These are phyloP conservation scores for Telfairia occidentalis DNA, from an alignment of 331 rosid species.

Conservation along the genomic window DNA sequence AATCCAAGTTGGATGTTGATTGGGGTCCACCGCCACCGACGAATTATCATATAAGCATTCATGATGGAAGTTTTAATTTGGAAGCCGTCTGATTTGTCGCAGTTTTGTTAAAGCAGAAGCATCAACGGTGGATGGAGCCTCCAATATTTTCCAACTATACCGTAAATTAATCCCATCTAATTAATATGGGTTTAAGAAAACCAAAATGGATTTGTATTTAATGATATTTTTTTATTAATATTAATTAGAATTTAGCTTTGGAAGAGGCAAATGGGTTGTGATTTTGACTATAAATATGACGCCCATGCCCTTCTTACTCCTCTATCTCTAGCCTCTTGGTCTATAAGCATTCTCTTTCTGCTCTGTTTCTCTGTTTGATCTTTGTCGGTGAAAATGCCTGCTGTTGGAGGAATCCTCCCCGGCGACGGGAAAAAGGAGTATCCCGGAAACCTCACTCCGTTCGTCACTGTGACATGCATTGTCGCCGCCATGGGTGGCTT, in stretches of 20 bases:
- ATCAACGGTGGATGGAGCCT: constrained; percentile 1
- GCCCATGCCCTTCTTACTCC: neutral
- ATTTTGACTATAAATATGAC: constrained; percentile 1
- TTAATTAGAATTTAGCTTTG: neutral
- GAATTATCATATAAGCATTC: constrained; percentile 4
- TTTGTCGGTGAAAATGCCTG: constrained; percentile 44
- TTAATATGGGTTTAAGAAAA: neutral
- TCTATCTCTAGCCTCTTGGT: neutral
- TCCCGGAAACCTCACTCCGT: constrained; percentile 62
- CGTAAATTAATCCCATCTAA: neutral
- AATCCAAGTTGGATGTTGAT: neutral
- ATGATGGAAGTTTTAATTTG: neutral
- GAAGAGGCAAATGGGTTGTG: neutral
- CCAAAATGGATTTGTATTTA: neutral
- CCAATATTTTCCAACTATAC: neutral
- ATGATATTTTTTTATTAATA: neutral
- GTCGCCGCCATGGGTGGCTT: constrained; percentile 93
- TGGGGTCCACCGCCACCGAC: constrained; percentile 11
- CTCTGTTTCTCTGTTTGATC: neutral
- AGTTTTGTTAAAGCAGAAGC: neutral
- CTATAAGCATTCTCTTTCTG: neutral
- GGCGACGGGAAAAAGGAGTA: constrained; percentile 34
- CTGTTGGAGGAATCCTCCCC: constrained; percentile 25
- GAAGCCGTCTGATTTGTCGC: neutral
- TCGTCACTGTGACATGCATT: constrained; percentile 51